A percentile compares a stretch with the other conserved stretches of the same genome.
phyloP scores from a whole-genome alignment of 257 asterid species.

The Avicennia marina region DNA sequence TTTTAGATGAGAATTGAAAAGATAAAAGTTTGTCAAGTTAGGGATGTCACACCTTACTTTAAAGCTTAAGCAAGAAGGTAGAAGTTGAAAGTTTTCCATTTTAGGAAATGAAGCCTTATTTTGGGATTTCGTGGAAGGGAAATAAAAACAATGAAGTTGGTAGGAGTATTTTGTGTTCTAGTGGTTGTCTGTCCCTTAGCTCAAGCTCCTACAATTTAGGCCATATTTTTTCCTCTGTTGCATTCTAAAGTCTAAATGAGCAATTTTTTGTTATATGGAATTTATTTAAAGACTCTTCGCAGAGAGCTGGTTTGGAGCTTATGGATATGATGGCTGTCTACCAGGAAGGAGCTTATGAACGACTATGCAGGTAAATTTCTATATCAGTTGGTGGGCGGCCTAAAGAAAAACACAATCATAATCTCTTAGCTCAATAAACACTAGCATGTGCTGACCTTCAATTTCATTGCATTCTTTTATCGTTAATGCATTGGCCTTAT shows the following conservation, averaged over 20 bases:
- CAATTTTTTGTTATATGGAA: slow-evolving; percentile 8
- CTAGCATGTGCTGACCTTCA: too few species aligned
- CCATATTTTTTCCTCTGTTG: slow-evolving; percentile 1
- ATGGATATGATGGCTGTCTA: slow-evolving; percentile 99
- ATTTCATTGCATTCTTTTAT: too few species aligned
- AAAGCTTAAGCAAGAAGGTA: neutral
- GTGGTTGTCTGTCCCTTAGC: too few species aligned
- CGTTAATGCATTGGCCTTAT: too few species aligned
- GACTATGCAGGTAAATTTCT: slow-evolving; percentile 81
- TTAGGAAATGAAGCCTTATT: neutral
- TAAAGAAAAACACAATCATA: slow-evolving; percentile 1
- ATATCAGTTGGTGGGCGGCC: slow-evolving; percentile 2
- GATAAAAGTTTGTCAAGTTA: neutral
- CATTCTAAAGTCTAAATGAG: slow-evolving; percentile 17
- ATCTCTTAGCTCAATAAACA: too few species aligned
- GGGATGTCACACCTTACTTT: too few species aligned
- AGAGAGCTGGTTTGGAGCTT: slow-evolving; percentile 99
- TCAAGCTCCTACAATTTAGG: neutral
- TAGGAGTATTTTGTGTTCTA: slow-evolving; percentile 12
- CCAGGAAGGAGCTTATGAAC: slow-evolving; percentile 99
- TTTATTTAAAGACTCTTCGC: slow-evolving; percentile 42
- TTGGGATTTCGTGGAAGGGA: neutral
- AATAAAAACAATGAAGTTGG: neutral
- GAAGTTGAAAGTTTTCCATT: neutral
- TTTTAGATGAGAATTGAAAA: neutral